Evolutionary conservation across 768 basidiomycete genomes (phyloP), one percentile per base, ranked within the genome.

Genomic region (Podaxis sp.): DNA sequence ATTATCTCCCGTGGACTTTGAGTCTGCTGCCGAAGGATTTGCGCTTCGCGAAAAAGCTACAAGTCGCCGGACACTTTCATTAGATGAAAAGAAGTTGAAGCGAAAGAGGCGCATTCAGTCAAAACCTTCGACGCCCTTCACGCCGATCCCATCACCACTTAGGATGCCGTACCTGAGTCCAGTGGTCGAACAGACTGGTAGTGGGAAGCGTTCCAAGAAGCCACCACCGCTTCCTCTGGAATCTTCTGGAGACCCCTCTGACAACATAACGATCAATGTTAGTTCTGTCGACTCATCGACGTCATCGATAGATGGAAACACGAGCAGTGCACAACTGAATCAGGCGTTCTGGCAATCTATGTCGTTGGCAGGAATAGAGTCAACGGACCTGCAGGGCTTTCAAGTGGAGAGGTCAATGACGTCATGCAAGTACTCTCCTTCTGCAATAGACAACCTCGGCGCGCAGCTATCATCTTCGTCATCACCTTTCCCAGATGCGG

Each of bases 261-360:
- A 56, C 46, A 59, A n/a, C n/a, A 36, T 46, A 46, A 44, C 39
- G 7, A 40, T 54, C 26, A 33, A 15, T 11, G 26, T 53, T 26
- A 52, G 36, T 38, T 6, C 15, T 19, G 5, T 44, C 52, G 6
- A 28, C 52, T 17, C 54, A 56, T 22, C 54, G 36, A 56, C 54
- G 54, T 56, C 54, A 56, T 56, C 30, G n/a, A 22, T 17, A 39
- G 8, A 40, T 3, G 12, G 17, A 2, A 26, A 59, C 9, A 44
- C 1, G 36, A 26, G 22, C 17, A 49, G n/a, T 4, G 64, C 61
- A 46, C 65, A 67, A 33, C 75, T 82, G 38, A 78, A 69, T 38
- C 73, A 80, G 48, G 79, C 76, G n/a, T 82, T 82, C 64, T 82
- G 81, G 81, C 69, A 77, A 56, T 76, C 79, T 0, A 71, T 82